These are phyloP conservation scores for Myriosclerotinia duriaeana DNA, from an alignment of 2,329 filamentous ascomycete genomes.

Conservation along the genomic window DNA sequence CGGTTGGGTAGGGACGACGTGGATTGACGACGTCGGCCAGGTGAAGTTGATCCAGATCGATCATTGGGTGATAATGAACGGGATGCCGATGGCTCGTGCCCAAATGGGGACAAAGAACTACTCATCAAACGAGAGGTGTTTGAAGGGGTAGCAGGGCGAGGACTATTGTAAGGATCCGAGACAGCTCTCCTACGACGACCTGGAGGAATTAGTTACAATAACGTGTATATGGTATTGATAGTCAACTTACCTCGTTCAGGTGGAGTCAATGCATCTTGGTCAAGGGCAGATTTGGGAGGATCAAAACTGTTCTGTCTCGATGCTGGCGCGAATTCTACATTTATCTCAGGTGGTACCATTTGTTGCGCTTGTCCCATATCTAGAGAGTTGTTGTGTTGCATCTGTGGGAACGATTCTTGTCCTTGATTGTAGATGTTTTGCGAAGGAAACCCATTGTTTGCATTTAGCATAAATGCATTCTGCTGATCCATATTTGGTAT, in stretches of 20 bases:
- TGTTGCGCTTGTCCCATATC: constrained; percentile 69
- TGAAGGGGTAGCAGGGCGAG: constrained; percentile 52
- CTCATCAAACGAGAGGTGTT: constrained; percentile 54
- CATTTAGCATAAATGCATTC: constrained; percentile 47
- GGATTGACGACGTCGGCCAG: constrained; percentile 55
- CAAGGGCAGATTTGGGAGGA: constrained; percentile 59
- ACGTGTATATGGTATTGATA: not conserved
- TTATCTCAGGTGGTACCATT: constrained; percentile 92
- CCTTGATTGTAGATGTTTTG: constrained; percentile 52
- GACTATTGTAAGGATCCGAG: constrained; percentile 45
- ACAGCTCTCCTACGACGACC: constrained; percentile 41
- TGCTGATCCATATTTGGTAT: constrained; percentile 53
- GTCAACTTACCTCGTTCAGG: constrained; percentile 63
- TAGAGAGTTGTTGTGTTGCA: constrained; percentile 47
- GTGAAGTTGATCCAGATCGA: constrained; percentile 50
- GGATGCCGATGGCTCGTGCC: constrained; percentile 42
- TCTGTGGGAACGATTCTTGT: constrained; percentile 49
- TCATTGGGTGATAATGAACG: constrained; percentile 61
- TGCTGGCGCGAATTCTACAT: constrained; percentile 85
- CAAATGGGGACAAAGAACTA: constrained; percentile 49
- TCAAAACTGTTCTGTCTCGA: constrained; percentile 66
- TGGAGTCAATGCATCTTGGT: constrained; percentile 79
- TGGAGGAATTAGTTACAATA: constrained; percentile 32
- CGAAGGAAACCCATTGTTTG: constrained; percentile 50
- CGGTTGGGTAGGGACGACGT: constrained; percentile 59